Evolutionary conservation across 108 stramenopile genomes (phyloP), one percentile per base, ranked within the genome.

Genomic region (Stephanodiscus triporus): DNA sequence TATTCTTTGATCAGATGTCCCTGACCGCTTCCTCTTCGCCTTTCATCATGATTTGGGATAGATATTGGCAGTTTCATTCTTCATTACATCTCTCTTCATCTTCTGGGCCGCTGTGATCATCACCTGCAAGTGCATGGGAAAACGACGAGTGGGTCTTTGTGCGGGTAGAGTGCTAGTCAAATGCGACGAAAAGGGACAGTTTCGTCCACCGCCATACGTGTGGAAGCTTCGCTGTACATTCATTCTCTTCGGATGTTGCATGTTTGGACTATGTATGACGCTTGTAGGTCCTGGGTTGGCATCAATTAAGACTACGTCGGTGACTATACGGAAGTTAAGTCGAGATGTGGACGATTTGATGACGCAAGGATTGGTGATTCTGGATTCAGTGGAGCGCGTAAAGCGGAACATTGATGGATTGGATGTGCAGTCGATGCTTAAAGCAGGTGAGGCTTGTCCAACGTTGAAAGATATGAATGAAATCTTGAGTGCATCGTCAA

Each of bases 201-300:
- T 80, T 27, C 50, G 40, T 36, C 56, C 23, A 22, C 78, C 78
- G 4, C 24, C 63, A 17, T 71, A 80, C 53, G 42, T 80, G 19
- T 73, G 66, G 70, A 80, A 68, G 29, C 59, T 80, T 2, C 71
- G 78, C 8, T 63, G 57, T 24, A 62, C 61, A 32, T 80, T 72
- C 29, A 80, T 80, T 11, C 8, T 73, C 16, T 24, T 80, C 48
- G 66, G 72, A 24, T 59, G 49, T 27, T 48, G 27, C 13, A 78
- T 78, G 22, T 37, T 78, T 38, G 9, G 64, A 20, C 66, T 63
- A 10, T 63, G 38, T 13, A 22, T 55, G 10, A 59, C 60, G 36
- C 36, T 80, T 17, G 72, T 51, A 34, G 61, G 72, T 9, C 72
- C 78, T 2, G 71, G 71, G 0, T 49, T 80, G 58, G n/a, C n/a